Conservation (phyloP, 805 yeast genomes). For the Wickerhamiella sergipiensis region DNA sequence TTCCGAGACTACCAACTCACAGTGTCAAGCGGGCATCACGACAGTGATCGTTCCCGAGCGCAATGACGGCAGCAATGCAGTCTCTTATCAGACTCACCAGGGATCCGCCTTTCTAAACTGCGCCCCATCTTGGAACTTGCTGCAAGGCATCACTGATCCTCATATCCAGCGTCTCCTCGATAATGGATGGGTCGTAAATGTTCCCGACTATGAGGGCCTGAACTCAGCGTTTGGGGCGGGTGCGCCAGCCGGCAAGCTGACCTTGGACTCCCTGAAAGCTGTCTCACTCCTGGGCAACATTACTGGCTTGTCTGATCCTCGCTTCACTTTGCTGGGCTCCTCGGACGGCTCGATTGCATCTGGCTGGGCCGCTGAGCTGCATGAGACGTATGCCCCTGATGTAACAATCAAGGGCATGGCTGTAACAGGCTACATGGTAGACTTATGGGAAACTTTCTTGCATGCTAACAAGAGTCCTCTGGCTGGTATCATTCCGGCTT, state of each 20-base stretch:
- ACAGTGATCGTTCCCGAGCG: slow-evolving; percentile 18
- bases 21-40: slow-evolving; percentile 19
- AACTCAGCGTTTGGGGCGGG: slow-evolving; percentile 21
- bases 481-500: slow-evolving; percentile 17
- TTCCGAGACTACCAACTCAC: slow-evolving; percentile 16
- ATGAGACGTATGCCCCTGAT: slow-evolving; percentile 19
- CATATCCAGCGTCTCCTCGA: slow-evolving; percentile 11
- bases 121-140: slow-evolving; percentile 15
- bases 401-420: slow-evolving; percentile 18
- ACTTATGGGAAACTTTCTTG: slow-evolving; percentile 10
- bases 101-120: slow-evolving; percentile 15
- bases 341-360: slow-evolving; percentile 21
- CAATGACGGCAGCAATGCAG: slow-evolving; percentile 4
- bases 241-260: slow-evolving; percentile 16
- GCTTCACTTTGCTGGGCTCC: slow-evolving; percentile 17
- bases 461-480: slow-evolving; percentile 10
- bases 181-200: slow-evolving; percentile 9
- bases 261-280: slow-evolving; percentile 21
- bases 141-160: slow-evolving; percentile 6
- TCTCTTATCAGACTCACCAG: slow-evolving; percentile 16
- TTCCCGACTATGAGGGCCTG: slow-evolving; percentile 23
- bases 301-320: slow-evolving; percentile 2
- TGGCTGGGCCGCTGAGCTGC: slow-evolving; percentile 21
- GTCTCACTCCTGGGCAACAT: slow-evolving; percentile 7
- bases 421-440: slow-evolving; percentile 4